Percentiles rank a stretch among this genome's conserved stretches.
Conservation (phyloP, 73 alveolate species). For the Blepharisma japonicum region DNA sequence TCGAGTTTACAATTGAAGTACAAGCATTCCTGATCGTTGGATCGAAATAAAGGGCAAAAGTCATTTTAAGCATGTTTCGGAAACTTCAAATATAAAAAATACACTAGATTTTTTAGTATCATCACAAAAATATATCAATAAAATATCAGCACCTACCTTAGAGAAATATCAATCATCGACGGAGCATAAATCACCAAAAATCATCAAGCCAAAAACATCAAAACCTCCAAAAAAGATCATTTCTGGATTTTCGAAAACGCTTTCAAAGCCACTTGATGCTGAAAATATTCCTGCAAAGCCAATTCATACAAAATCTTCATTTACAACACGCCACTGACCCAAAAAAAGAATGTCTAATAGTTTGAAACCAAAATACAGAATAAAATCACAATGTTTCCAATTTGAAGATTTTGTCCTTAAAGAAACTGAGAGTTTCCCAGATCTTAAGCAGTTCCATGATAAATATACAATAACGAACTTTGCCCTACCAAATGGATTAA, state of each 20-base stretch:
- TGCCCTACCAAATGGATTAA: background rate
- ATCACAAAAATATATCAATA: conserved; percentile 3
- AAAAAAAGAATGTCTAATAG: background rate
- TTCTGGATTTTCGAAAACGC: no score
- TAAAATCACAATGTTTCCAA: background rate
- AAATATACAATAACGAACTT: background rate
- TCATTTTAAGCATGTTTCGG: conserved; percentile 15
- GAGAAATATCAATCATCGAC: no score
- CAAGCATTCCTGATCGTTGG: conserved; percentile 23
- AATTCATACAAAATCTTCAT: no score
- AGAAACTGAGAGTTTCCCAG: background rate
- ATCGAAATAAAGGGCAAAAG: background rate
- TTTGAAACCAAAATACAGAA: background rate
- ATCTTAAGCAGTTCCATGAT: background rate
- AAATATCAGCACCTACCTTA: background rate
- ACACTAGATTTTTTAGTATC: conserved; percentile 13
- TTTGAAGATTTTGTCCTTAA: background rate
- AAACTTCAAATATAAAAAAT: conserved; percentile 17
- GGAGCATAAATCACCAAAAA: no score
- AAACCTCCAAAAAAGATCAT: no score
- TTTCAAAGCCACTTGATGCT: no score
- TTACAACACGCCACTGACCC: background rate
- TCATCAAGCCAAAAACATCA: no score
- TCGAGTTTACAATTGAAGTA: background rate
- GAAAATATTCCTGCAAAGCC: no score